These are phyloP conservation scores for Westerdykella ornata DNA, from an alignment of 2,329 filamentous ascomycete species.

Conservation along the genomic window DNA sequence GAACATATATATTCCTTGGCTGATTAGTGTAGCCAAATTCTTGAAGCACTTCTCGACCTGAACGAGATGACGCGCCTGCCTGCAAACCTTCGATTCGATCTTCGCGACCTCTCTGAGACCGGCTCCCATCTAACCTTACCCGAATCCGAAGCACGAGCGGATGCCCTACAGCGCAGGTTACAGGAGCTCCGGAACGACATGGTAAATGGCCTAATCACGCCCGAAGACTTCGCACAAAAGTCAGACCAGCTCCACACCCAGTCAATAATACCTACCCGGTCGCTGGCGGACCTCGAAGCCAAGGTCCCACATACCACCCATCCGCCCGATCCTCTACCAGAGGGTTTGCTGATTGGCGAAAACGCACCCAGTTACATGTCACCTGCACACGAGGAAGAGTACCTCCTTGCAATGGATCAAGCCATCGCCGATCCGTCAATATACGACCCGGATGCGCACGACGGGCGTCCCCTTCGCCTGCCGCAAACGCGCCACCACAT, in stretches of 20 bases:
- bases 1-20: background rate
- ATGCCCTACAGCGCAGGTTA: slow-evolving; percentile 18
- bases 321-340: slow-evolving; percentile 30
- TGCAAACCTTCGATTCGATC: slow-evolving; percentile 64
- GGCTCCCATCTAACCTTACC: slow-evolving; percentile 19
- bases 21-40: slow-evolving; percentile 59
- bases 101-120: slow-evolving; percentile 43
- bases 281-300: slow-evolving; percentile 38
- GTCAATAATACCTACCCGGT: slow-evolving; percentile 17
- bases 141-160: slow-evolving; percentile 13
- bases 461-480: slow-evolving; percentile 36
- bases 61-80: slow-evolving; percentile 79
- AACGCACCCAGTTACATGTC: slow-evolving; percentile 61
- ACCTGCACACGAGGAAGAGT: slow-evolving; percentile 65
- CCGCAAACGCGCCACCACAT: slow-evolving; percentile 35
- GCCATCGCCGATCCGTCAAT: slow-evolving; percentile 46
- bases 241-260: slow-evolving; percentile 27
- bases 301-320: slow-evolving; percentile 37
- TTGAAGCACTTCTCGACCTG: slow-evolving; percentile 83
- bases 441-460: slow-evolving; percentile 44
- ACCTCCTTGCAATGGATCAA: slow-evolving; percentile 59
- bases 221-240: slow-evolving; percentile 25
- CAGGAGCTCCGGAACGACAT: slow-evolving; percentile 34
- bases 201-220: slow-evolving; percentile 19
- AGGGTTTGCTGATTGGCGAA: slow-evolving; percentile 45